Base-by-base conservation (phyloP, 805 yeast species). In the Ogataea ganodermae region DNA sequence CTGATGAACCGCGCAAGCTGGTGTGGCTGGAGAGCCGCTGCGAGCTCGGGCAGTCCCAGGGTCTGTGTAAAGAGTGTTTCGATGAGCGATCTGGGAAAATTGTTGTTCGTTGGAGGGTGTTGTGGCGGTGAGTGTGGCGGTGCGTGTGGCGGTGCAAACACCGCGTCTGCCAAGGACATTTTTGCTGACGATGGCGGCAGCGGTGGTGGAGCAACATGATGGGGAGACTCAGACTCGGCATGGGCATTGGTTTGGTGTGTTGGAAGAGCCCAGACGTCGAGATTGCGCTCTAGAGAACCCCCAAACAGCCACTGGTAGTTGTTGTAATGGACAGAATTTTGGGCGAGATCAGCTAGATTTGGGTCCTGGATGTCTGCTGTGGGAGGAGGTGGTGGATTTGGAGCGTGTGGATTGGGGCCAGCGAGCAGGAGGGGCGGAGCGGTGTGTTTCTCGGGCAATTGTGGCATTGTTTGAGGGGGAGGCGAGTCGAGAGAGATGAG, bases 1-100 rank as follows among this genome's bases (percentile, higher is more conserved):
- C 55, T 51, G 8, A 68, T 42, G 46, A 61, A 70, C 8, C 18
- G 22, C 20, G 54, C 44, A 2, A 59, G 33, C 10, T 48, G 39
- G 6, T 22, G 33, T 2, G 48, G 18, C 7, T 44, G 48, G 37
- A 53, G 38, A 4, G 40, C 6, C 9, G 26, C 35, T 14, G 35
- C 36, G 9, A 32, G 35, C 20, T 45, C 24, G 10, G 48, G 44
- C 10, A 39, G 30, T 4, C 22, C 21, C 4, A 45, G 26, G 21
- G 52, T 23, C 3, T 41, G 47, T 4, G 37, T 20, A 10, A 49
- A 30, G n/a, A 21, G 35, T 16, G 5, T 23, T 10, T 18, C 33
- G 3, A 20, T 13, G 36, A 27, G 41, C 14, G 21, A n/a, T 21
- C 8, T 12, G 24, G 28, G 28, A 9, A 35, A 42, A 8, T 36